Percentiles rank a stretch among this genome's conserved stretches.
Conservation (phyloP, 2,329 filamentous ascomycete species). For the Bertia moriformis region DNA sequence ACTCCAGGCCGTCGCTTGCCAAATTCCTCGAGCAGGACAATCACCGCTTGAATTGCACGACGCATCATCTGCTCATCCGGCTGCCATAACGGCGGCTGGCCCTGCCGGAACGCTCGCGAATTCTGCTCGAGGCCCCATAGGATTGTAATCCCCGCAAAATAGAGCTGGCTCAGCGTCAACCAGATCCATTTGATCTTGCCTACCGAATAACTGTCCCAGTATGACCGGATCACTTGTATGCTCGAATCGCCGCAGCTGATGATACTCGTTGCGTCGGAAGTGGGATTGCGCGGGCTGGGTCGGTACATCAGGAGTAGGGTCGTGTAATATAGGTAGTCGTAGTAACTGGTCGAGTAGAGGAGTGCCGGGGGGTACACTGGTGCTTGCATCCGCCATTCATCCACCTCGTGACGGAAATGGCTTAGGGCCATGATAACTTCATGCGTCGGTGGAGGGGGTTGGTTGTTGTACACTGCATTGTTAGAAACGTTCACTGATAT, state of each 20-base stretch:
- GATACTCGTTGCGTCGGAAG: conserved; percentile 17
- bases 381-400: conserved; percentile 18
- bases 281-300: conserved; percentile 18
- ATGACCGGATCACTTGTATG: conserved; percentile 19
- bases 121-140: conserved; percentile 22
- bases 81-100: conserved; percentile 14
- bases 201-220: conserved; percentile 20
- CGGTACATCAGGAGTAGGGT: conserved; percentile 20
- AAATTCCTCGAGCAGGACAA: conserved; percentile 19
- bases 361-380: conserved; percentile 18
- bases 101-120: conserved; percentile 14
- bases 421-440: conserved; percentile 12
- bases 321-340: conserved; percentile 21
- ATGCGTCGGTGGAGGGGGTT: conserved; percentile 11
- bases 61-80: conserved; percentile 19
- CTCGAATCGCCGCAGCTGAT: conserved; percentile 20
- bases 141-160: conserved; percentile 21
- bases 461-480: conserved; percentile 16
- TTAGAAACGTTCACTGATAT: neutral
- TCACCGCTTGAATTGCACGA: conserved; percentile 16
- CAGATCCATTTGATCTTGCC: conserved; percentile 23
- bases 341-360: conserved; percentile 22
- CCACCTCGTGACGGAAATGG: conserved; percentile 18
- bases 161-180: conserved; percentile 20
- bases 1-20: conserved; percentile 18